phyloP scores from a whole-genome alignment of 2,329 filamentous ascomycete species.

The Botryotinia globosa region DNA sequence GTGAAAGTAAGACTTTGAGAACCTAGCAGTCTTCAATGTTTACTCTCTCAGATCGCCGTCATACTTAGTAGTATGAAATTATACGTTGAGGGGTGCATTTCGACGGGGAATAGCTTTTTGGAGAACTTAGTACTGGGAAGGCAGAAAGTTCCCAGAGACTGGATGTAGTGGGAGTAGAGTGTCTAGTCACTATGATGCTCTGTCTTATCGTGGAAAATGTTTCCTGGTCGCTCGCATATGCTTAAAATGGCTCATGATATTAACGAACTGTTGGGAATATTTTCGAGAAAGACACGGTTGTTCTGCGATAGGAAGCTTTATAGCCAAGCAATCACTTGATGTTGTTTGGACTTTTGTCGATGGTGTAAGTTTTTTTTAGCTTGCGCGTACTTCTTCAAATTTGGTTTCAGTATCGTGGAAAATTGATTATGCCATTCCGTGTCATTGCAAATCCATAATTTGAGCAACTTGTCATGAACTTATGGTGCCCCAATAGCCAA shows the following conservation, averaged over 20 bases:
- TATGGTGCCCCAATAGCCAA: background rate
- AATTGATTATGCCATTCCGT: background rate
- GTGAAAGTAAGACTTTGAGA: background rate
- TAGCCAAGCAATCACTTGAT: background rate
- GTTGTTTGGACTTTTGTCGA: no score
- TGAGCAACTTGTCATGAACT: background rate
- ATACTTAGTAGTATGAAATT: background rate
- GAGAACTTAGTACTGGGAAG: background rate
- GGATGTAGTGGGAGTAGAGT: background rate
- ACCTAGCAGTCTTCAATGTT: background rate
- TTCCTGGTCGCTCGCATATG: background rate
- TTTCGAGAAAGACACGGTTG: accelerated
- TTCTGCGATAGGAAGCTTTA: background rate
- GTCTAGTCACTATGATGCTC: background rate
- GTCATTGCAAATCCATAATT: background rate
- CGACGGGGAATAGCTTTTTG: accelerated
- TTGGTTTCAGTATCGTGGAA: no score
- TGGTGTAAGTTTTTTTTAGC: background rate
- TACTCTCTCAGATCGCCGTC: background rate
- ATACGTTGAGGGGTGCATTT: accelerated
- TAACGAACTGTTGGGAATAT: background rate
- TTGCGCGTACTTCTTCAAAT: background rate
- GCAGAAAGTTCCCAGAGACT: background rate
- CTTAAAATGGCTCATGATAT: accelerated
- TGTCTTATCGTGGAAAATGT: accelerated